These are phyloP conservation scores for Scutellaria barbata DNA, from an alignment of 257 asterid genomes.

Conservation along the genomic window DNA sequence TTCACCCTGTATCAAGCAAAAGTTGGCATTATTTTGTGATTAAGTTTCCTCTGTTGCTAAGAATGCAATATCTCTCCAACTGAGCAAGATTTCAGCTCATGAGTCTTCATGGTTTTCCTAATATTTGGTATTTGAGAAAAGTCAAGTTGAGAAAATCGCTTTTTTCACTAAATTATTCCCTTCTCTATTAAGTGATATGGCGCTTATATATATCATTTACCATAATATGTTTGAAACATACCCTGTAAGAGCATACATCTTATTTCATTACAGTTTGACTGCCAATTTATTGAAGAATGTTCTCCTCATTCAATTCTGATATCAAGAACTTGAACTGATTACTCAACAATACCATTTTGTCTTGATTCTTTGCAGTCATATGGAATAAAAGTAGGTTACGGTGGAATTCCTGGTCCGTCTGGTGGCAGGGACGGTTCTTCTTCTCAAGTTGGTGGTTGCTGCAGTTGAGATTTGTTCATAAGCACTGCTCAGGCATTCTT, in stretches of 20 bases:
- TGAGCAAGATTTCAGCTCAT: conserved; percentile 15
- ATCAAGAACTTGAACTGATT: neutral
- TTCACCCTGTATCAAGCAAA: conserved; percentile 21
- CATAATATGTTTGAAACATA: neutral
- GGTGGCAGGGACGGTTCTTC: conserved; percentile 75
- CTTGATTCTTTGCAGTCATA: conserved; percentile 60
- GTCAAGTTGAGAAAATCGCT: neutral
- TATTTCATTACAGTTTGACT: conserved; percentile 18
- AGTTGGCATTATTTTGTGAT: conserved; percentile 3
- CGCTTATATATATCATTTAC: neutral
- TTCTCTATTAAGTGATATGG: neutral
- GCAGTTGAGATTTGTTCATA: conserved; percentile 53
- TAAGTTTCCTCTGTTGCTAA: conserved; percentile 1
- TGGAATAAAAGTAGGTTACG: conserved; percentile 91
- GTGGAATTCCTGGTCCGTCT: conserved; percentile 78
- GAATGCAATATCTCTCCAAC: conserved; percentile 4
- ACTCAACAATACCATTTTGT: conserved; percentile 7
- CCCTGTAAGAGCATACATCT: neutral
- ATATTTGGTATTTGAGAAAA: neutral
- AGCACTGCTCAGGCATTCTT: conserved; percentile 23
- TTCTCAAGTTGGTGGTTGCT: conserved; percentile 90
- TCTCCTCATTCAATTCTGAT: neutral
- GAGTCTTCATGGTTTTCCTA: conserved; percentile 5
- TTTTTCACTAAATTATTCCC: neutral
- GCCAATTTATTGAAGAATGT: neutral